Conservation (phyloP, 2,329 filamentous ascomycete species). For the Xylariaceae sp. region DNA sequence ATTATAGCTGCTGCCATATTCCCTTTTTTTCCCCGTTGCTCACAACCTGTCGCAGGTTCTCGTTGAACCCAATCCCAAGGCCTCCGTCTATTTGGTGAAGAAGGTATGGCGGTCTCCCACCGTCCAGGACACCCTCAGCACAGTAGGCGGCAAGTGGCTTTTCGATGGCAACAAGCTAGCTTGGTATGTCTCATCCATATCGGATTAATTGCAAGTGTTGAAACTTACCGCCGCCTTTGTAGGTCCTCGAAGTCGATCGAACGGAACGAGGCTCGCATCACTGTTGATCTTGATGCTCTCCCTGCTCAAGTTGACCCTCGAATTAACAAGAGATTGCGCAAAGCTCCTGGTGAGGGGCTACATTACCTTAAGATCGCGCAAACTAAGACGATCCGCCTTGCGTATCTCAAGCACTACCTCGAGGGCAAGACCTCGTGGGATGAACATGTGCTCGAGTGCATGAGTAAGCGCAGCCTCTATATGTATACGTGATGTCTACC, state of each 20-base stretch:
- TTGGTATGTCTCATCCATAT: slow-evolving; percentile 61
- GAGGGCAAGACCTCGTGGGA: slow-evolving; percentile 61
- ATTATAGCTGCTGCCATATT: not conserved
- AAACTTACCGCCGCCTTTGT: slow-evolving; percentile 13
- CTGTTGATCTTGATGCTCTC: slow-evolving; percentile 69
- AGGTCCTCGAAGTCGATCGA: slow-evolving; percentile 46
- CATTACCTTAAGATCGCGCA: slow-evolving; percentile 65
- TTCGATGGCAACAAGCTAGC: slow-evolving; percentile 85
- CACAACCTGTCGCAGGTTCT: slow-evolving; percentile 57
- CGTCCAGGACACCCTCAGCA: slow-evolving; percentile 58
- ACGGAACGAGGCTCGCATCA: slow-evolving; percentile 55
- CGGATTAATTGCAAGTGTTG: not conserved
- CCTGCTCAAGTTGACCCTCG: slow-evolving; percentile 33
- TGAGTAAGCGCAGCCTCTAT: slow-evolving; percentile 56
- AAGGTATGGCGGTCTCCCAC: slow-evolving; percentile 73
- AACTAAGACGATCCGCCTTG: slow-evolving; percentile 71
- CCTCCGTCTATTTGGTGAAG: slow-evolving; percentile 62
- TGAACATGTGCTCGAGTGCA: slow-evolving; percentile 71
- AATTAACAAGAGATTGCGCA: slow-evolving; percentile 3
- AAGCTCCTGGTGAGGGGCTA: slow-evolving; percentile 37
- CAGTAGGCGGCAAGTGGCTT: slow-evolving; percentile 60
- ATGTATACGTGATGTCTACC: not conserved
- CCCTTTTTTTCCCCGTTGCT: not conserved
- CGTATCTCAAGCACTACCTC: slow-evolving; percentile 68
- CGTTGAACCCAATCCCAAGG: slow-evolving; percentile 65